Conservation (phyloP, 441 rosid species). For the Adansonia madagascariensis region DNA sequence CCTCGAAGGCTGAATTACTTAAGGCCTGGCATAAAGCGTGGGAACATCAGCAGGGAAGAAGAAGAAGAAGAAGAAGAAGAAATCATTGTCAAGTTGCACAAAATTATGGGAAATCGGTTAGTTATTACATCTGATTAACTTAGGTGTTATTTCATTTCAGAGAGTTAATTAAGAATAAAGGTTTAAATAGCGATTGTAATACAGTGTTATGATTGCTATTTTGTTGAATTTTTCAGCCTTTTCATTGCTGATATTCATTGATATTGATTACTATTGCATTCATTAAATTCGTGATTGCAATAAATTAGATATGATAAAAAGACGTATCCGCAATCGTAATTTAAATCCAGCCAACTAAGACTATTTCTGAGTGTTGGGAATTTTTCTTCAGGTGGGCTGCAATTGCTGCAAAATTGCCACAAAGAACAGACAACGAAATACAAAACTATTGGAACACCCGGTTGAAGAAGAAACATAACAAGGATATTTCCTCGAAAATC, state of each 20-base stretch:
- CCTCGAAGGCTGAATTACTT: conserved; percentile 2
- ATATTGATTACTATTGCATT: no score
- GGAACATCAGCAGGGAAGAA: not conserved
- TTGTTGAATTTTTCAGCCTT: no score
- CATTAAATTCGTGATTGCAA: no score
- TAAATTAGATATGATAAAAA: no score
- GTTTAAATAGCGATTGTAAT: no score
- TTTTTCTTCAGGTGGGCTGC: not conserved
- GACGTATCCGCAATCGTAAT: no score
- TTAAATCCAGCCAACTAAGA: no score
- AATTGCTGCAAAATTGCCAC: not conserved
- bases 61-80: not conserved
- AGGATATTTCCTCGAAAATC: not conserved
- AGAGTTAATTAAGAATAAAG: no score
- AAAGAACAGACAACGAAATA: not conserved
- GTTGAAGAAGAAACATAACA: not conserved
- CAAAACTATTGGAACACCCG: not conserved
- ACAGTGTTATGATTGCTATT: no score
- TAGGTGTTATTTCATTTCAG: not conserved
- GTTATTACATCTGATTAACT: no score
- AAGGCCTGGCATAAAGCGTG: not conserved
- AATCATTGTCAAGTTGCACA: not conserved
- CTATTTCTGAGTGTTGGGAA: not conserved
- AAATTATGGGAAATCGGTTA: not conserved
- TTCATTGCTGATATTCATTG: no score